Conservation (phyloP, 306 rosid genomes). For the Malus sieversii region DNA sequence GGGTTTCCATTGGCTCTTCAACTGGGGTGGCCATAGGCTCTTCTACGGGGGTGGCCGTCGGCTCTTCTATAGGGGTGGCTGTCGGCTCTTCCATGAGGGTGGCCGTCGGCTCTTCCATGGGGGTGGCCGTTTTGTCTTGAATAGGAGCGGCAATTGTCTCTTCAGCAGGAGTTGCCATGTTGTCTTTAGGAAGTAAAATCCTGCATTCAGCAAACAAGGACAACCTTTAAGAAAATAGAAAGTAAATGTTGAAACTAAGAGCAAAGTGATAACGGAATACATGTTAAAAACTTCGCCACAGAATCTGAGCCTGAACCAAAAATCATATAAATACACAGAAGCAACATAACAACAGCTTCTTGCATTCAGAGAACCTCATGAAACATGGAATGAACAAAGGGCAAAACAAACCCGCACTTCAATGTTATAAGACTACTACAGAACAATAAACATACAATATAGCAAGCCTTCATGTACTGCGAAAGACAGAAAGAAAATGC, state of each 20-base stretch:
- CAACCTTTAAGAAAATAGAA: not conserved
- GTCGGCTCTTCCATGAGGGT: constrained; percentile 1
- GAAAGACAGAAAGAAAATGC: not conserved
- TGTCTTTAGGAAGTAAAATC: constrained; percentile 19
- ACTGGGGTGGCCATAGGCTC: not conserved
- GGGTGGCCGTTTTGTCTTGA: too few relatives aligned
- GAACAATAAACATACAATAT: not conserved
- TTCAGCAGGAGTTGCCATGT: constrained; percentile 20
- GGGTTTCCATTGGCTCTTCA: not conserved
- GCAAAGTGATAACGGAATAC: not conserved
- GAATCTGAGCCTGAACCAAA: not conserved
- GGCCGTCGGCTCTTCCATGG: not conserved
- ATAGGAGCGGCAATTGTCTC: too few relatives aligned
- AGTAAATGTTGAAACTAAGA: not conserved
- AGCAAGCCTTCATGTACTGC: not conserved
- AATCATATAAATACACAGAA: not conserved
- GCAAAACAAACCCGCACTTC: not conserved
- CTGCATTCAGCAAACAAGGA: constrained; percentile 21
- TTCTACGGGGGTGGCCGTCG: not conserved
- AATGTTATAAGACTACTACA: not conserved
- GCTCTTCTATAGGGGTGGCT: not conserved
- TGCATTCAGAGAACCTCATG: not conserved
- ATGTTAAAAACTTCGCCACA: not conserved
- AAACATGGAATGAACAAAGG: not conserved
- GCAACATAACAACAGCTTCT: not conserved